Evolutionary conservation across 805 yeast species (phyloP).

Genomic region (Saturnispora dispora): DNA sequence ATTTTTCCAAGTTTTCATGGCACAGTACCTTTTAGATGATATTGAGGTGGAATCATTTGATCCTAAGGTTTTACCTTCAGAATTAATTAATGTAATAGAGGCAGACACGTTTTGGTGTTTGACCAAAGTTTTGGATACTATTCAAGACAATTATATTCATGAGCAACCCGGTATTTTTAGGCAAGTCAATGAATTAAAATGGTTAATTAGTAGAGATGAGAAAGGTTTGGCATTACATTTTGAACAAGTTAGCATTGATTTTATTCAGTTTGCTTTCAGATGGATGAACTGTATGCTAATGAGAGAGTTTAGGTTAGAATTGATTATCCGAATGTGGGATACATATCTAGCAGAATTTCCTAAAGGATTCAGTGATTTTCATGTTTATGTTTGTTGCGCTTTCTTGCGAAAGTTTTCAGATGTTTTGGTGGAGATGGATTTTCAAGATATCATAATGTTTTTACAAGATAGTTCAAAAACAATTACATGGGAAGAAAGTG

Average conservation of each 20-base stretch:
- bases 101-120: conserved; percentile 98
- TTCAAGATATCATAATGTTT: conserved; percentile 88
- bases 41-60: conserved; percentile 49
- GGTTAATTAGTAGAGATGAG: conserved; percentile 75
- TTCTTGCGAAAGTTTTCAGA: conserved; percentile 82
- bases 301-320: conserved; percentile 77
- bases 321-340: conserved; percentile 95
- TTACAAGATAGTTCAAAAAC: conserved; percentile 83
- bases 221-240: conserved; percentile 63
- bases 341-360: conserved; percentile 74
- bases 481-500: conserved; percentile 73
- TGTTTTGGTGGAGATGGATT: conserved; percentile 73
- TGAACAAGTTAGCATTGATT: conserved; percentile 77
- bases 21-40: conserved; percentile 47
- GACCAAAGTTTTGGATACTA: conserved; percentile 82
- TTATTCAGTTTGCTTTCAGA: conserved; percentile 89
- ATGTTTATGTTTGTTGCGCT: conserved; percentile 96
- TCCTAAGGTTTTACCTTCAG: conserved; percentile 49
- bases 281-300: conserved; percentile 98
- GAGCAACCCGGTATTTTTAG: conserved; percentile 96
- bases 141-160: conserved; percentile 94
- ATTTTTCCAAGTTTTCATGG: conserved; percentile 76
- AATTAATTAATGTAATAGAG: conserved; percentile 62
- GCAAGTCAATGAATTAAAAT: conserved; percentile 76
- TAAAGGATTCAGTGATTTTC: conserved; percentile 81